Base-by-base conservation (phyloP, 345 rosid genomes). In the Populus euphratica region DNA sequence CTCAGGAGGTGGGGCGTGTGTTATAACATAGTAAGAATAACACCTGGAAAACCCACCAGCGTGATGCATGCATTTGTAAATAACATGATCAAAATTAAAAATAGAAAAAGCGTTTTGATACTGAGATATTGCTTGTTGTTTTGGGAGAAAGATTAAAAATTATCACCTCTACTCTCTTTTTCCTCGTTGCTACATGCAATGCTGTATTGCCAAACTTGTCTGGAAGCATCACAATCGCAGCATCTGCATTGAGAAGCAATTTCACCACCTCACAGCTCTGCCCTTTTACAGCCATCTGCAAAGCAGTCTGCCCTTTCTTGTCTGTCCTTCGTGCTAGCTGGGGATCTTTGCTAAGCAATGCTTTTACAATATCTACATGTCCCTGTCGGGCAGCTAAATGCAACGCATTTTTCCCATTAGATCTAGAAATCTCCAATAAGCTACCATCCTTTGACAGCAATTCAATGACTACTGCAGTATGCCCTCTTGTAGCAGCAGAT, bases 241-340 rank as follows among this genome's bases (percentile, higher is more conserved):
- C 91, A 90, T 96, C 99, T 36, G 98, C 98, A 25, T 85, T 91
- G 0, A 96, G 97, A 50, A 96, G 97, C 71, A 91, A 86, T 82
- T 85, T 91, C 74, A 96, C 99, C 72, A 96, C 99, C 77, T 92
- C 95, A 27, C 91, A 85, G 81, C 83, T 96, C 83, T 91, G 96
- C 21, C 98, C 98, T 87, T 89, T 96, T 21, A 96, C 97, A 76
- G 99, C 98, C 99, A 92, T 89, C 81, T 96, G 99, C 83, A 93
- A 83, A 29, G 97, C 94, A 39, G 98, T 96, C 85, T 96, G 98
- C 70, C 99, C 97, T 85, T 92, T 96, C 88, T 86, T 93, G 83
- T 96, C 99, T 36, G 91, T 82, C 86, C 98, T 88, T 56, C 97
- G 88, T 5, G 98, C 99, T 81, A 96, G 77, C 63, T 92, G 99